These are phyloP conservation scores for Populus tomentosa DNA, from an alignment of 441 rosid species.

Conservation along the genomic window DNA sequence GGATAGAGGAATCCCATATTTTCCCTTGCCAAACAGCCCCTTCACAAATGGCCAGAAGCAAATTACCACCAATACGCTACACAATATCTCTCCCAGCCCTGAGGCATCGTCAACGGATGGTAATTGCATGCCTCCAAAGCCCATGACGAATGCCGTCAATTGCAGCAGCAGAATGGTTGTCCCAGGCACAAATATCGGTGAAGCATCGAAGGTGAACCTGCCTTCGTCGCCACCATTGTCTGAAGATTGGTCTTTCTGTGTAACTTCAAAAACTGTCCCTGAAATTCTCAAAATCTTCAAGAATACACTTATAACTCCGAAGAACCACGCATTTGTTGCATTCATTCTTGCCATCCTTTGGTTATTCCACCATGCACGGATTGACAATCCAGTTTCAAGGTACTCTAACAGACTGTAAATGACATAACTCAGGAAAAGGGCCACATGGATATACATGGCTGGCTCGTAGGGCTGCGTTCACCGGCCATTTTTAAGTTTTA, in stretches of 20 bases:
- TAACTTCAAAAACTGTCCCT: conserved; percentile 43
- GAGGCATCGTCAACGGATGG: conserved; percentile 9
- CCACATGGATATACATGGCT: conserved; percentile 11
- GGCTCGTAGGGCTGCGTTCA: conserved; percentile 31
- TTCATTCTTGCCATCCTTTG: conserved; percentile 30
- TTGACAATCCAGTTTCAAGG: conserved; percentile 25
- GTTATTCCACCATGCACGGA: conserved; percentile 44
- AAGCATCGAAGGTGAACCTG: conserved; percentile 46
- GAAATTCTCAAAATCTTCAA: conserved; percentile 51
- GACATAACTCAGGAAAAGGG: conserved; percentile 25
- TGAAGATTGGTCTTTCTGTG: conserved; percentile 35
- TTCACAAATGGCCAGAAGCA: conserved; percentile 36
- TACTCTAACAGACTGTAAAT: conserved; percentile 30
- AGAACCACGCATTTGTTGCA: conserved; percentile 34
- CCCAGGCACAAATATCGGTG: conserved; percentile 49
- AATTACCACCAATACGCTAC: conserved; percentile 29
- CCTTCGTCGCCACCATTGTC: conserved; percentile 10
- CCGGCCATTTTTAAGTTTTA: neutral
- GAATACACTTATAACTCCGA: conserved; percentile 29
- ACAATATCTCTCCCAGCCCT: conserved; percentile 29
- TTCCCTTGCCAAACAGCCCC: conserved; percentile 48
- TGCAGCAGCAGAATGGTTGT: conserved; percentile 46
- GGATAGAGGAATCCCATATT: conserved; percentile 44
- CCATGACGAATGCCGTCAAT: conserved; percentile 25
- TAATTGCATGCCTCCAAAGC: conserved; percentile 18